Base-by-base conservation (phyloP, 2,329 filamentous ascomycete genomes). In the Epichloe amarillans region DNA sequence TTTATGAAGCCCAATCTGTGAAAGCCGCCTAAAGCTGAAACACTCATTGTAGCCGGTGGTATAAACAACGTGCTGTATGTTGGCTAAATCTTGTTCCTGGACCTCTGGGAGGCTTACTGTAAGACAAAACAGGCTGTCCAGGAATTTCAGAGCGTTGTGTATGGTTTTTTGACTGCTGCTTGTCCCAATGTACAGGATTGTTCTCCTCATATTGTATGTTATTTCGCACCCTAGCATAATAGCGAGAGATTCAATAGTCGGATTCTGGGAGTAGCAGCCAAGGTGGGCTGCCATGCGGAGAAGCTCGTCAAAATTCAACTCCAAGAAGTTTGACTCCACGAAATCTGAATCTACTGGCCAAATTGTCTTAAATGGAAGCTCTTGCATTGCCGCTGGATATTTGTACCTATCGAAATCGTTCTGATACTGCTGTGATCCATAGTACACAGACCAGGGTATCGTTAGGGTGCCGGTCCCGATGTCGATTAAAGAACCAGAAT, bases 131-230 rank as follows among this genome's bases (percentile, higher is more conserved):
- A 53, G 54, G 33, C 36, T 50, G 15, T 60, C 53, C 3, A 66
- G 56, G 12, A 54, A 35, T 17, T 15, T 4, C 6, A 14, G 47
- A 4, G 55, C 53, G 4, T 53, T 49, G 4, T 54, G 21, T 14
- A 65, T 11, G 7, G 43, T 39, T 5, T 50, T 33, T 15, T 21
- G 12, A 6, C 49, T 46, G 2, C 49, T 12, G 5, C 53, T 35
- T 3, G 59, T 59, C 3, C 60, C 64, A 10, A 67, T 54, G 14
- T 67, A 67, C 2, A 66, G 8, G 10, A 61, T 21, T 10, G 58
- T 57, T 1, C 56, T 56, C 17, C 35, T 53, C 17, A 64, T 41
- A n/a, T 66, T 66, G 52, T 61, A 26, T 0, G 64, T 59, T 5
- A 66, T 5, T 2, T 1, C 15, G 11, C 47, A 49, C 2, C 12